phyloP scores from a whole-genome alignment of 2,329 filamentous ascomycete genomes.

The Teratosphaeria zuluensis region DNA sequence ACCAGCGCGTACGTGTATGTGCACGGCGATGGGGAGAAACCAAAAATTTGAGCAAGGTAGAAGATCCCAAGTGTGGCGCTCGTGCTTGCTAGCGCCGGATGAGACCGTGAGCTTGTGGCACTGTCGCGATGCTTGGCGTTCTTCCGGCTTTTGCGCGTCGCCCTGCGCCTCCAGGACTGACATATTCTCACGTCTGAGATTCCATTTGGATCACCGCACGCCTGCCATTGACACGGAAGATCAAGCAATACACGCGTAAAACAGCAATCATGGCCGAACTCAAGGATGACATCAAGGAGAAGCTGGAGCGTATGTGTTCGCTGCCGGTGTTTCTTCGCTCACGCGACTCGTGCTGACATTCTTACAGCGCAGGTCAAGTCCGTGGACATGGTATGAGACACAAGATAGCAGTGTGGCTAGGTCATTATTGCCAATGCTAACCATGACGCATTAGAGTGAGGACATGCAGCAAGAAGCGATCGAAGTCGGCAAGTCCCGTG shows the following conservation, averaged over 20 bases:
- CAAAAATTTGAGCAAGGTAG: slow-evolving; percentile 5
- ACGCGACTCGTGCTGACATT: slow-evolving; percentile 6
- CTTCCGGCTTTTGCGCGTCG: not conserved
- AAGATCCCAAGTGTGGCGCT: not conserved
- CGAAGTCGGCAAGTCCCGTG: slow-evolving; percentile 69
- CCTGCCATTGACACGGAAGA: not conserved
- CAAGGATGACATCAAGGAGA: slow-evolving; percentile 40
- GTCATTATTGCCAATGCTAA: not conserved
- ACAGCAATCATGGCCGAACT: slow-evolving; percentile 16
- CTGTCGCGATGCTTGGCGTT: not conserved
- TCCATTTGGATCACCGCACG: not conserved
- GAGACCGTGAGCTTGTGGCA: not conserved
- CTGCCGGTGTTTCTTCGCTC: not conserved
- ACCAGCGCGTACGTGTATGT: slow-evolving; percentile 34
- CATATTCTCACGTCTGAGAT: too few relatives aligned
- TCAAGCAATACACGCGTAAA: not conserved
- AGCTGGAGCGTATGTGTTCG: slow-evolving; percentile 59
- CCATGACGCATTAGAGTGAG: slow-evolving; percentile 56
- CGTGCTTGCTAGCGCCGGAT: not conserved
- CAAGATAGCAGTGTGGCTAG: not conserved
- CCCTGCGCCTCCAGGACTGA: too few relatives aligned
- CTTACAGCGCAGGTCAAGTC: slow-evolving; percentile 86
- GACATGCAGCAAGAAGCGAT: slow-evolving; percentile 96
- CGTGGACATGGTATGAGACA: slow-evolving; percentile 76
- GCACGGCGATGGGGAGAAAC: not conserved